phyloP scores from a whole-genome alignment of 331 rosid species.

The Acacia pycnantha region DNA sequence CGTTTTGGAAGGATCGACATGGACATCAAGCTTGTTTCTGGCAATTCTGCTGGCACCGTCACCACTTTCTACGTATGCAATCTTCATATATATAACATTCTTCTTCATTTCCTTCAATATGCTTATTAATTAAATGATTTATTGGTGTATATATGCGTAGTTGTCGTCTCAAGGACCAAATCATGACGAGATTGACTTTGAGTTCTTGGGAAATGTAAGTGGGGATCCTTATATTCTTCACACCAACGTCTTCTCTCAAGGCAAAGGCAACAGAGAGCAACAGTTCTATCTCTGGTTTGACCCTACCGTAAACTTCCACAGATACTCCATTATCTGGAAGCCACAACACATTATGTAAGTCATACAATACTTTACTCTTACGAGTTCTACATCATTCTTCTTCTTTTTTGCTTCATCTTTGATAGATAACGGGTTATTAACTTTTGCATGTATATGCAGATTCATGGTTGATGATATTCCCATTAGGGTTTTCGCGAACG shows the following conservation, averaged over 20 bases:
- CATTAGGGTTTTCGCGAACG: conserved; percentile 73
- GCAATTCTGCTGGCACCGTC: conserved; percentile 68
- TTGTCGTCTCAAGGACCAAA: conserved; percentile 53
- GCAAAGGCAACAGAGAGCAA: conserved; percentile 56
- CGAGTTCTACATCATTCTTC: neutral
- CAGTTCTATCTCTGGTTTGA: conserved; percentile 61
- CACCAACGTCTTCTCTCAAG: conserved; percentile 56
- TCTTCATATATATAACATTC: too few species aligned
- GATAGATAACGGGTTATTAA: neutral
- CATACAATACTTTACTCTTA: too few species aligned
- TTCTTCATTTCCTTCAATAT: neutral
- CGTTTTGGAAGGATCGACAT: conserved; percentile 54
- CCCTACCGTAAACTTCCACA: conserved; percentile 62
- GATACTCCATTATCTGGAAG: conserved; percentile 55
- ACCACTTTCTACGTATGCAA: conserved; percentile 46
- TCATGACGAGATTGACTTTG: conserved; percentile 65
- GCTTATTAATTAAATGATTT: neutral
- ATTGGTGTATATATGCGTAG: conserved; percentile 18
- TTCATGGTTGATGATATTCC: conserved; percentile 77
- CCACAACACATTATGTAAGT: conserved; percentile 54
- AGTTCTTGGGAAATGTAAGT: conserved; percentile 51
- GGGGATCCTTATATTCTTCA: conserved; percentile 60
- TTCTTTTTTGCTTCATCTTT: neutral
- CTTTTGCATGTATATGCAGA: conserved; percentile 32
- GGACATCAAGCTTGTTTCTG: conserved; percentile 68